Conservation (phyloP, 73 alveolate genomes). For the Tetrahymena borealis region DNA sequence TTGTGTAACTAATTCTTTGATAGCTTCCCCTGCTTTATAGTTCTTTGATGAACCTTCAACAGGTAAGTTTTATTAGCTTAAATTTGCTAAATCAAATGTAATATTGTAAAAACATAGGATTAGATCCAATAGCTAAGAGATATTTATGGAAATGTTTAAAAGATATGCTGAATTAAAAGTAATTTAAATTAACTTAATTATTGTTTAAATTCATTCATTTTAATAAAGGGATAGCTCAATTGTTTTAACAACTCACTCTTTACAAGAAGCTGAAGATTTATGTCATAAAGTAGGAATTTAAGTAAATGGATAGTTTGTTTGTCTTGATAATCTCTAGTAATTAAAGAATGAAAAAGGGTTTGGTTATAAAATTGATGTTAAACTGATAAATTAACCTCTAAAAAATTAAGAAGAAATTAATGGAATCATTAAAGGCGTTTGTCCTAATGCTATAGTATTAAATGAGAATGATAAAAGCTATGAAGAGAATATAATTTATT, state of each 20-base stretch:
- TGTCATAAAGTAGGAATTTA: constrained; percentile 83
- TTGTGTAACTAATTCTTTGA: constrained; percentile 65
- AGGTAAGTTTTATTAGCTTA: constrained; percentile 4
- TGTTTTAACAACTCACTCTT: constrained; percentile 86
- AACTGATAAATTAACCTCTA: constrained; percentile 23
- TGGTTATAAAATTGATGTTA: constrained; percentile 75
- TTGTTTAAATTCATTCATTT: neutral
- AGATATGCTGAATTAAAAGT: neutral
- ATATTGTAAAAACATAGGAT: constrained; percentile 16
- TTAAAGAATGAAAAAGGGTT: constrained; percentile 82
- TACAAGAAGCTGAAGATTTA: constrained; percentile 93
- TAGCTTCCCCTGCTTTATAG: constrained; percentile 52
- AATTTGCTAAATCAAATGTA: neutral
- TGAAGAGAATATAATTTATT: neutral
- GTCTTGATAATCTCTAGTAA: constrained; percentile 71
- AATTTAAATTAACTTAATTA: neutral
- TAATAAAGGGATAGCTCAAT: constrained; percentile 48
- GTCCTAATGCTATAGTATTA: neutral
- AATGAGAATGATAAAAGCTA: neutral
- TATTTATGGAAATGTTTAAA: constrained; percentile 47
- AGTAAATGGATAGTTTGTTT: constrained; percentile 70
- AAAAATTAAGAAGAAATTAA: constrained; percentile 31
- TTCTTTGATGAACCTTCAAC: constrained; percentile 75
- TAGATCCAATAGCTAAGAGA: constrained; percentile 66
- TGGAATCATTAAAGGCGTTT: neutral